A percentile compares a stretch with the other conserved stretches of the same genome.
These are phyloP conservation scores for Aspergillus calidoustus DNA, from an alignment of 2,329 filamentous ascomycete genomes.

Conservation along the genomic window DNA sequence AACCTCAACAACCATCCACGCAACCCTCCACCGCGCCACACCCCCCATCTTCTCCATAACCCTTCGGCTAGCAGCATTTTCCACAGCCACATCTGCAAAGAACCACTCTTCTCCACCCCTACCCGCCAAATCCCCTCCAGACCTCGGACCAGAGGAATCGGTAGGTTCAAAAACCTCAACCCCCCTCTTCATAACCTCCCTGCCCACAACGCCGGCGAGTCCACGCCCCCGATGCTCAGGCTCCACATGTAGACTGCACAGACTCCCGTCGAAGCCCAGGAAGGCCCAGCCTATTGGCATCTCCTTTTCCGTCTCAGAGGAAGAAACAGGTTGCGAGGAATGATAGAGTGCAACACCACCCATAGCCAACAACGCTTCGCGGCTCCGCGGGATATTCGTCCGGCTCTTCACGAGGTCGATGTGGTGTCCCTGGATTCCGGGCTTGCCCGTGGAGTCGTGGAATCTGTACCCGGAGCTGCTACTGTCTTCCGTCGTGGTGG, in stretches of 20 bases:
- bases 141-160: not conserved
- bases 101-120: not conserved
- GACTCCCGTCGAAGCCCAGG: constrained; percentile 5
- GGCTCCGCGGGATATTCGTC: constrained; percentile 44
- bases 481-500: not conserved
- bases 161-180: not conserved
- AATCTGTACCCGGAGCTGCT: constrained; percentile 34
- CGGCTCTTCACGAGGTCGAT: constrained; percentile 44
- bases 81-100: constrained; percentile 14
- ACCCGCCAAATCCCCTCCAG: not conserved
- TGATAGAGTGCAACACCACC: constrained; percentile 42
- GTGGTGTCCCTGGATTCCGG: constrained; percentile 36
- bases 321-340: not conserved
- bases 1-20: constrained; percentile 46
- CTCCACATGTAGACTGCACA: constrained; percentile 8
- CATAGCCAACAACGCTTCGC: constrained; percentile 36
- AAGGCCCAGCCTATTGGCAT: constrained; percentile 10
- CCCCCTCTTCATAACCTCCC: constrained; percentile 13
- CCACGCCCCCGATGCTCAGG: constrained; percentile 14
- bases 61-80: constrained; percentile 28
- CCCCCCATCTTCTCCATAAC: constrained; percentile 53
- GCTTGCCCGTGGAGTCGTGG: constrained; percentile 28
- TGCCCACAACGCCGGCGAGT: constrained; percentile 4
- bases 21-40: constrained; percentile 37
- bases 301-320: not conserved